Evolutionary conservation across 2,329 filamentous ascomycete genomes (phyloP).

Genomic region (Ustilaginoidea virens): DNA sequence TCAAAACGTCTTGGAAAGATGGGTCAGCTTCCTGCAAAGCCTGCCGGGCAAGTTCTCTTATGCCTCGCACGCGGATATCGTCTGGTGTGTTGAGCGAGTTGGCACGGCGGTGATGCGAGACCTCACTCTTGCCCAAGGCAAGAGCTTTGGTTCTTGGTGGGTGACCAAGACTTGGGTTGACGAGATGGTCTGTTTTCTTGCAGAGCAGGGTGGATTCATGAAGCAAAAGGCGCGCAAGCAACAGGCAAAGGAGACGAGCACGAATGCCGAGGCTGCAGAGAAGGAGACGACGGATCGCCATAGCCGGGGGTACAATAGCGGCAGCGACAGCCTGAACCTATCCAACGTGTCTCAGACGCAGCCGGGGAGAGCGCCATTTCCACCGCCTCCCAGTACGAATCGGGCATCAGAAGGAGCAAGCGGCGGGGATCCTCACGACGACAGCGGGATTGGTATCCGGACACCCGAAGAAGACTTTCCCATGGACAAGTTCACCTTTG

Average conservation of each 20-base stretch:
- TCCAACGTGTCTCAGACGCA: constrained; percentile 31
- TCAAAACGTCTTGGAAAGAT: constrained; percentile 61
- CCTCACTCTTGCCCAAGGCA: constrained; percentile 61
- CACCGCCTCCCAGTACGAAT: constrained; percentile 24
- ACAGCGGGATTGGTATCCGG: constrained; percentile 60
- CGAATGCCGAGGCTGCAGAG: constrained; percentile 18
- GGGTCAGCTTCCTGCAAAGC: constrained; percentile 56
- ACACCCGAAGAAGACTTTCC: constrained; percentile 51
- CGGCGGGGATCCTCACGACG: constrained; percentile 42
- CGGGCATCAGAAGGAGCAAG: constrained; percentile 21
- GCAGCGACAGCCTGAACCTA: constrained; percentile 29
- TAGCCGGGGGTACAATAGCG: constrained; percentile 25
- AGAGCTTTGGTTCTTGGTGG: constrained; percentile 85
- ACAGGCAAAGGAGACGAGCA: constrained; percentile 10
- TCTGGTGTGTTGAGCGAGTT: constrained; percentile 61
- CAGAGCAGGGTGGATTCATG: constrained; percentile 82
- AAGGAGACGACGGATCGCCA: constrained; percentile 21
- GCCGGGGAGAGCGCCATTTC: constrained; percentile 34
- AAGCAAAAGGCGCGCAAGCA: constrained; percentile 31
- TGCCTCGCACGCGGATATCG: constrained; percentile 54
- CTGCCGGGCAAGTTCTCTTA: constrained; percentile 60
- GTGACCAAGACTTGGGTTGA: constrained; percentile 92
- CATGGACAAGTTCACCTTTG: constrained; percentile 41
- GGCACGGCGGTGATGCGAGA: constrained; percentile 68
- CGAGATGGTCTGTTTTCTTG: constrained; percentile 83